Conservation (phyloP, 2,329 filamentous ascomycete genomes). For the Penicillium hordei region DNA sequence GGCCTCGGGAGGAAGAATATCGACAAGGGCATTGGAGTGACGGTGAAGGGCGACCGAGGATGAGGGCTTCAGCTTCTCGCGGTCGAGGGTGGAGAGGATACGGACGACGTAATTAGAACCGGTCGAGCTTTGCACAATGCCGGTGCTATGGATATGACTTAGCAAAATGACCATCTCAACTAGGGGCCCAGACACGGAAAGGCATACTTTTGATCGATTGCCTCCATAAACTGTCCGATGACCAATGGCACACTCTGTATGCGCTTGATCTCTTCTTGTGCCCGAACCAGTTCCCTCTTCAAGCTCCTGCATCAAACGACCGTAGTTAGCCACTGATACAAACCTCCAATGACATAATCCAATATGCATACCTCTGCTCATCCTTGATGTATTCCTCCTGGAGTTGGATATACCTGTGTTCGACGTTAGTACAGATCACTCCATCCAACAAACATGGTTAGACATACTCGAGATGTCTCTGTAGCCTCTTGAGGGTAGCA, state of each 20-base stretch:
- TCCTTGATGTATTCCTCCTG: conserved; percentile 99
- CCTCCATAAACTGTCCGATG: conserved; percentile 99
- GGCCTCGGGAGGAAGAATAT: conserved; percentile 97
- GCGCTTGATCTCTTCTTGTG: conserved; percentile 98
- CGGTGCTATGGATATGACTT: conserved; percentile 62
- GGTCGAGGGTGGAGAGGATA: conserved; percentile 96
- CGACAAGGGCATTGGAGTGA: conserved; percentile 96
- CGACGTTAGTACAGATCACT: conserved; percentile 21
- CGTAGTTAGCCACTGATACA: conserved; percentile 14
- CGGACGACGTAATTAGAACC: conserved; percentile 99
- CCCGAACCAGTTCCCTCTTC: conserved; percentile 94
- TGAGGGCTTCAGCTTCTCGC: conserved; percentile 95
- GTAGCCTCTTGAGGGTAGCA: conserved; percentile 90
- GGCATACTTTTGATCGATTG: conserved; percentile 94
- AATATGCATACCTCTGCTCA: conserved; percentile 73
- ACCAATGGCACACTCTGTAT: conserved; percentile 98
- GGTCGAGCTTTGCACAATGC: conserved; percentile 97
- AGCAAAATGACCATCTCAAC: conserved; percentile 4
- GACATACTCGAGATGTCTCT: conserved; percentile 87
- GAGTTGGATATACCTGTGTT: conserved; percentile 79
- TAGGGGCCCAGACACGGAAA: neutral
- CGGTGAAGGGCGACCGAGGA: conserved; percentile 96
- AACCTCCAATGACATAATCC: neutral
- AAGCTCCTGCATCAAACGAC: conserved; percentile 63
- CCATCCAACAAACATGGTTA: neutral